Base-by-base conservation (phyloP, 768 basidiomycete species). In the Ramaria sp. region DNA sequence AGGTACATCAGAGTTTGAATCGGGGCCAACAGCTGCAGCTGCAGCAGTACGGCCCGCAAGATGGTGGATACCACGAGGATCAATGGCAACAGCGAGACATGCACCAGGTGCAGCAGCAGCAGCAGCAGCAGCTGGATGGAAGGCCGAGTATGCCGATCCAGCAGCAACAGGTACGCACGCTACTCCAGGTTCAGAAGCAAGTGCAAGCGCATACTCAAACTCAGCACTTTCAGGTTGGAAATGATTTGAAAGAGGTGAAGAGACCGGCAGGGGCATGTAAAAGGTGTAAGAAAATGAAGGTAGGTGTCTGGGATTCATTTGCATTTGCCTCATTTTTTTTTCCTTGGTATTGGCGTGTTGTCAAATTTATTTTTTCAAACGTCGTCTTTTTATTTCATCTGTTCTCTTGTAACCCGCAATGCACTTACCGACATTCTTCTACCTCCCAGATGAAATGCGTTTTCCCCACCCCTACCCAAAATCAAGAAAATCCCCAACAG, bases 231-330 rank as follows among this genome's bases (percentile, higher is more conserved):
- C 30, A 34, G 32, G 8, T 8, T 8, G 7, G 32, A 2, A 13
- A 9, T 1, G 32, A 1, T 9, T 13, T 8, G 18, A n/a, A 18
- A 1, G 42, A 16, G 3, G 42, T 7, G 42, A 18, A 15, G 9
- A 4, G 18, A 2, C 18, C 42, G 2, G 32, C 9, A 9, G 50
- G 50, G 13, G 50, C 50, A 18, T 51, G 50, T 24, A 51, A 30
- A 15, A n/a, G 50, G 38, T 51, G 50, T 36, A 51, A 51, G 37
- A 34, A 39, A 13, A 51, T 51, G 50, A 51, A 51, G 85, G 90
- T 91, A 88, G 89, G 84, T 73, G 91, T 32, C 10, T 32, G 88
- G 69, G 82, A 81, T 60, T 89, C 89, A 64, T 82, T 38, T 8
- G 5, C 50, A 12, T 2, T 32, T 20, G 20, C 50, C 13, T 32